Percentiles rank a stretch among this genome's conserved stretches.
phyloP scores from a whole-genome alignment of 495 filamentous ascomycete species.

The Aspergillus steynii region DNA sequence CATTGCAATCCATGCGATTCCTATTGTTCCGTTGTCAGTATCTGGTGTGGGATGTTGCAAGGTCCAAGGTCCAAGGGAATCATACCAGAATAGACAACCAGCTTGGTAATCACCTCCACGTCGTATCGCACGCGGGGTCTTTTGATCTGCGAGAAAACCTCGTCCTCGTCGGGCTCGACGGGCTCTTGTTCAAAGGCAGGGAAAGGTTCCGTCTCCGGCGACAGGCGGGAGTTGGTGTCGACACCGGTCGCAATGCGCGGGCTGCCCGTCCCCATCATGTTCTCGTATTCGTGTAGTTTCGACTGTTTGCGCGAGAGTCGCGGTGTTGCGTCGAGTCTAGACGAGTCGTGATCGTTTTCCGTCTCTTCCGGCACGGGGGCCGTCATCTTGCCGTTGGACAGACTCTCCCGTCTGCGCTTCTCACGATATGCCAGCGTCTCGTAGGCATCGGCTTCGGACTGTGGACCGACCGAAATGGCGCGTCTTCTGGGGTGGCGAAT shows the following conservation, averaged over 20 bases:
- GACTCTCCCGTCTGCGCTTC: slow-evolving; percentile 74
- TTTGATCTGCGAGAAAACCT: slow-evolving; percentile 82
- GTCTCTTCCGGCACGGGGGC: slow-evolving; percentile 25
- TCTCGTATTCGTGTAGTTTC: slow-evolving; percentile 62
- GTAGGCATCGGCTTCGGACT: slow-evolving; percentile 94
- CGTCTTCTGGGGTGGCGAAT: slow-evolving; percentile 78
- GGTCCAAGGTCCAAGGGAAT: not conserved
- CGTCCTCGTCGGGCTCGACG: slow-evolving; percentile 60
- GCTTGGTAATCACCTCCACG: slow-evolving; percentile 94
- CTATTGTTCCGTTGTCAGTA: slow-evolving; percentile 32
- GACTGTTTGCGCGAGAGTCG: slow-evolving; percentile 33
- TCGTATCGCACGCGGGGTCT: slow-evolving; percentile 92
- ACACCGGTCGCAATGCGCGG: slow-evolving; percentile 28
- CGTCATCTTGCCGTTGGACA: slow-evolving; percentile 36
- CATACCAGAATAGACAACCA: slow-evolving; percentile 90
- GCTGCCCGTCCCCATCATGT: slow-evolving; percentile 65
- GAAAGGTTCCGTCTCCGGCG: slow-evolving; percentile 32
- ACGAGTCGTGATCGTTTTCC: slow-evolving; percentile 6
- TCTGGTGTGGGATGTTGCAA: not conserved
- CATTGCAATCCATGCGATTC: slow-evolving; percentile 75
- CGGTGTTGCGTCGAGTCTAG: slow-evolving; percentile 8
- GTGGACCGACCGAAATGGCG: slow-evolving; percentile 88
- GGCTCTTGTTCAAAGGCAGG: slow-evolving; percentile 30
- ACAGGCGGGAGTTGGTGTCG: slow-evolving; percentile 20
- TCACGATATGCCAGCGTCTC: slow-evolving; percentile 93